These are phyloP conservation scores for rapeseed (Brassica napus) DNA, from an alignment of 345 rosid genomes.

Conservation along the genomic window DNA sequence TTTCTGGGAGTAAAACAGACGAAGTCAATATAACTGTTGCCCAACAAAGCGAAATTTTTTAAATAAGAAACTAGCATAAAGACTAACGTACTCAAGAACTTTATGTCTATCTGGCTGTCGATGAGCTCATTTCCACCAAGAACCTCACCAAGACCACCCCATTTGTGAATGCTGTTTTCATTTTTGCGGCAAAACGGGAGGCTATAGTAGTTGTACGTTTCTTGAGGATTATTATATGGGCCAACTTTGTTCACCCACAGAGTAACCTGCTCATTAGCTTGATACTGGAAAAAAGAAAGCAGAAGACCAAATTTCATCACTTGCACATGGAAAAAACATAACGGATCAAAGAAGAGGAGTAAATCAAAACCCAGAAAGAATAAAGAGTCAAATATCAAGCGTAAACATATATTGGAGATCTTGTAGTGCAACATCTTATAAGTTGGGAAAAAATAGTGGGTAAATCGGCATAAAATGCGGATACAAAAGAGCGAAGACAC, in stretches of 20 bases:
- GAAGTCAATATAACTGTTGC: background rate
- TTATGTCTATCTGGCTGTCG: constrained; percentile 80
- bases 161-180: constrained; percentile 62
- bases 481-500: background rate
- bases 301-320: constrained; percentile 9
- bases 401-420: background rate
- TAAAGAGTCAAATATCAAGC: background rate
- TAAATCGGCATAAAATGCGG: background rate
- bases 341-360: background rate
- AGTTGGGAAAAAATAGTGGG: background rate
- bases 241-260: constrained; percentile 98
- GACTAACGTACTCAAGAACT: constrained; percentile 66
- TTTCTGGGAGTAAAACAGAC: constrained; percentile 47
- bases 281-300: constrained; percentile 56
- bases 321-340: background rate
- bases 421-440: background rate
- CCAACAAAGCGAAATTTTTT: background rate
- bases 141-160: constrained; percentile 99
- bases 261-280: constrained; percentile 64
- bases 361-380: background rate
- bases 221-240: constrained; percentile 96
- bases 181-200: constrained; percentile 79
- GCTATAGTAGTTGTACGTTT: constrained; percentile 92
- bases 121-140: constrained; percentile 98
- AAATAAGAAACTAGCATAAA: background rate